Evolutionary conservation across 306 rosid species (phyloP), one percentile per base, ranked within the genome.

Genomic region (Crotalaria pallida): DNA sequence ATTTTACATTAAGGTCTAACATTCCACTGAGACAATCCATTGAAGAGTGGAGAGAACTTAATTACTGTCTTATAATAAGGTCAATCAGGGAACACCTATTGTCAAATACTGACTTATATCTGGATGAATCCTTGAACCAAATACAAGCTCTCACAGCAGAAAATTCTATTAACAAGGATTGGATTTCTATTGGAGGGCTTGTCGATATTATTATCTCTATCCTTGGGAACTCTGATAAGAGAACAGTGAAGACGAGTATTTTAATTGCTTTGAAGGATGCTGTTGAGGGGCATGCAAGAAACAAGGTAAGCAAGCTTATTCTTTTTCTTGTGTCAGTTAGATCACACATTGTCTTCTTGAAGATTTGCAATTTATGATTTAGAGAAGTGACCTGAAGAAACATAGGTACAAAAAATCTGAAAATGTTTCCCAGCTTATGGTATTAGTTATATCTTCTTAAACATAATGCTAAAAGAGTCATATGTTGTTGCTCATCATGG

Each of bases 11-110:
- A 68, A 62, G 92, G 79, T 71, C 91, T 58, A 91, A 91, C 52
- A 79, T 81, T 80, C 85, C 88, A 1, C 72, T 91, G 56, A 88
- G 92, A 71, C 89, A 81, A 49, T 88, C 97, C 21, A 91, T 91
- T 22, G 87, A 88, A 71, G 97, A 91, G 80, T 91, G 97, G 97
- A 82, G 87, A 78, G 96, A 91, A 77, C 90, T 76, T 48, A 88
- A 87, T 75, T 86, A 86, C 68, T 86, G 92, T 72, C 89, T 88
- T 17, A 53, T 33, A 51, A 88, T 91, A 62, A 70, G 91, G 62
- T 86, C 92, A 12, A 79, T 80, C 60, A 72, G 77, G 72, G 85
- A 63, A 53, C 77, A 81, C 36, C 67, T 88, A 64, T 44, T 66
- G 16, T 85, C 88, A 10, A 67, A 67, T 22, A 40, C 51, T 26